Evolutionary conservation across 441 rosid species (phyloP).

Genomic region (Raphanus hybrid): DNA sequence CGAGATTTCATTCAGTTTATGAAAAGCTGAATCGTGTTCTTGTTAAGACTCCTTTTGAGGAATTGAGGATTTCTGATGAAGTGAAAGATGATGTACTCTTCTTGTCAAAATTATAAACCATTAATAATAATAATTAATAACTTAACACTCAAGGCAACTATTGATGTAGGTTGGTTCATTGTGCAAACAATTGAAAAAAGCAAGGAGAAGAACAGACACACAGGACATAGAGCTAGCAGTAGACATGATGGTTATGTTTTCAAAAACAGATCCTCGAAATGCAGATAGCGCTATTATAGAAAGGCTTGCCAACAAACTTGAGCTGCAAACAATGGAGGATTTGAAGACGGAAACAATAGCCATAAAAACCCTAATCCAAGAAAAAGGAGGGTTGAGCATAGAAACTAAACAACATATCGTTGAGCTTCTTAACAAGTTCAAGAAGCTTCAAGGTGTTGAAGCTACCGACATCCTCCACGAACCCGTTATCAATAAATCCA

Average conservation of each 20-base stretch:
- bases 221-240: slow-evolving; percentile 87
- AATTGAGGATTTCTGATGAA: slow-evolving; percentile 62
- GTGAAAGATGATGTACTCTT: slow-evolving; percentile 63
- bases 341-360: slow-evolving; percentile 65
- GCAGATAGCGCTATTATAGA: slow-evolving; percentile 71
- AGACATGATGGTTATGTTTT: slow-evolving; percentile 80
- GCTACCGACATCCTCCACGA: slow-evolving; percentile 43
- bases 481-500: slow-evolving; percentile 45
- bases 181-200: slow-evolving; percentile 56
- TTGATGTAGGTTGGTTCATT: slow-evolving; percentile 59
- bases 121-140: not conserved
- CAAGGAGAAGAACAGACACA: slow-evolving; percentile 70
- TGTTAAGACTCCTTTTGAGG: slow-evolving; percentile 54
- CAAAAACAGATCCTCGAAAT: slow-evolving; percentile 61
- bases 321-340: slow-evolving; percentile 57
- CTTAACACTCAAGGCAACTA: too few relatives aligned
- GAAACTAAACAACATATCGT: slow-evolving; percentile 61
- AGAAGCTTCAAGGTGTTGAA: slow-evolving; percentile 63
- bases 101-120: not conserved
- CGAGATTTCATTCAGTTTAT: slow-evolving; percentile 57
- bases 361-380: slow-evolving; percentile 49
- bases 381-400: slow-evolving; percentile 42
- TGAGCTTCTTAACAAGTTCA: slow-evolving; percentile 66
- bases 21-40: slow-evolving; percentile 61
- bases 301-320: slow-evolving; percentile 74